Evolutionary conservation across 345 rosid species (phyloP).

Genomic region (Noccaea bulbosa): DNA sequence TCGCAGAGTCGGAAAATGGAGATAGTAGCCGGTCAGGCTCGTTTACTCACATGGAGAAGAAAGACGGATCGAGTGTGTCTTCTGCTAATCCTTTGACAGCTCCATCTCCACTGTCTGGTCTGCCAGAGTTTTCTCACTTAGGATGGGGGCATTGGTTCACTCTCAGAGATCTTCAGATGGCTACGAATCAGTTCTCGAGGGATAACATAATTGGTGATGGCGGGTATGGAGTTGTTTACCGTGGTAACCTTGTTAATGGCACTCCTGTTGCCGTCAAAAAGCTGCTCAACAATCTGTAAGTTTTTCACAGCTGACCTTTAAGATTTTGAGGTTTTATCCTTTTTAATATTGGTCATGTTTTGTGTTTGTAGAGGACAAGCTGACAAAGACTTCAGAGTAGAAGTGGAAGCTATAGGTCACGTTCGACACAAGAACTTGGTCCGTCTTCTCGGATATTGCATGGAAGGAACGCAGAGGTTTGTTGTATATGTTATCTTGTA

Average conservation of each 20-base stretch:
- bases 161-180: constrained; percentile 81
- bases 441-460: constrained; percentile 92
- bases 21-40: constrained; percentile 71
- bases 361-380: constrained; percentile 82
- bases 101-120: constrained; percentile 84
- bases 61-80: constrained; percentile 51
- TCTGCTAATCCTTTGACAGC: constrained; percentile 67
- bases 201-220: constrained; percentile 54
- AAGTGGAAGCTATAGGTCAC: constrained; percentile 96
- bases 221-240: constrained; percentile 96
- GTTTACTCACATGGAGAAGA: constrained; percentile 60
- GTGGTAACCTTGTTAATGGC: constrained; percentile 75
- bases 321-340: too few species aligned
- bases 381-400: constrained; percentile 93
- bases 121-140: constrained; percentile 89
- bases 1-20: constrained; percentile 55
- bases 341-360: background rate
- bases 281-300: constrained; percentile 89
- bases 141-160: constrained; percentile 99
- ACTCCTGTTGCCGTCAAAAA: constrained; percentile 92
- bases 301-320: background rate
- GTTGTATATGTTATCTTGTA: constrained; percentile 4
- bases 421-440: constrained; percentile 94
- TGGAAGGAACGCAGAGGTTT: constrained; percentile 95
- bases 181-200: constrained; percentile 75